Percentiles rank a stretch among this genome's conserved stretches.
phyloP scores from a whole-genome alignment of 192 early-diverging fungal genomes.

The Funneliformis mosseae region DNA sequence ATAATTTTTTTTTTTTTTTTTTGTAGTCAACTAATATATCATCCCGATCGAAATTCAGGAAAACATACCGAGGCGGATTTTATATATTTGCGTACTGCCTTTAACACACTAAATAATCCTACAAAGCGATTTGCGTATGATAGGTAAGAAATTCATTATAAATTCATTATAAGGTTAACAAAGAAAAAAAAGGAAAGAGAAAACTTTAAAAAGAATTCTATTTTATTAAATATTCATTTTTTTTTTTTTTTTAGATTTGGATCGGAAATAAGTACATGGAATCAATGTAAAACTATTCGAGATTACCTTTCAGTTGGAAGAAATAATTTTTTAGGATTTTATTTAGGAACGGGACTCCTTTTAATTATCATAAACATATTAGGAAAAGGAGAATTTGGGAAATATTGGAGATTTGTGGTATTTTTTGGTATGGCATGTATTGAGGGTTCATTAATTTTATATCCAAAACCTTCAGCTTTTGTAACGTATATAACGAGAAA shows the following conservation, averaged over 20 bases:
- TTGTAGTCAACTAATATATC: slow-evolving; percentile 26
- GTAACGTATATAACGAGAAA: slow-evolving; percentile 39
- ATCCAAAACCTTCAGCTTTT: slow-evolving; percentile 30
- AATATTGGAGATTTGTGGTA: slow-evolving; percentile 51
- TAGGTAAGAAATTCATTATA: slow-evolving; percentile 11
- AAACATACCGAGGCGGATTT: slow-evolving; percentile 25
- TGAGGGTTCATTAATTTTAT: slow-evolving; percentile 47
- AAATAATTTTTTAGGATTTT: slow-evolving; percentile 39
- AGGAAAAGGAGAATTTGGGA: slow-evolving; percentile 53
- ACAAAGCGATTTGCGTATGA: slow-evolving; percentile 43
- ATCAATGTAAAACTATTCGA: slow-evolving; percentile 38
- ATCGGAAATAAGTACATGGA: slow-evolving; percentile 36
- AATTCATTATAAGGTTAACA: too few relatives aligned
- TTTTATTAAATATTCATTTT: background rate
- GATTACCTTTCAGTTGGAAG: slow-evolving; percentile 37
- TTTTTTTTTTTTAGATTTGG: slow-evolving; percentile 37
- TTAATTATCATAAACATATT: slow-evolving; percentile 47
- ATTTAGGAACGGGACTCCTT: slow-evolving; percentile 44
- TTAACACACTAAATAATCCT: slow-evolving; percentile 44
- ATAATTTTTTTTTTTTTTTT: background rate
- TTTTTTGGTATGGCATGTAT: slow-evolving; percentile 48
- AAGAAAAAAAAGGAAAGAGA: background rate
- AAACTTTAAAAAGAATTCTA: too few relatives aligned
- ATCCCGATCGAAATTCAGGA: slow-evolving; percentile 33
- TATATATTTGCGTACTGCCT: slow-evolving; percentile 41